Conservation (phyloP, 257 asterid species). For the Lavandula angustifolia region DNA sequence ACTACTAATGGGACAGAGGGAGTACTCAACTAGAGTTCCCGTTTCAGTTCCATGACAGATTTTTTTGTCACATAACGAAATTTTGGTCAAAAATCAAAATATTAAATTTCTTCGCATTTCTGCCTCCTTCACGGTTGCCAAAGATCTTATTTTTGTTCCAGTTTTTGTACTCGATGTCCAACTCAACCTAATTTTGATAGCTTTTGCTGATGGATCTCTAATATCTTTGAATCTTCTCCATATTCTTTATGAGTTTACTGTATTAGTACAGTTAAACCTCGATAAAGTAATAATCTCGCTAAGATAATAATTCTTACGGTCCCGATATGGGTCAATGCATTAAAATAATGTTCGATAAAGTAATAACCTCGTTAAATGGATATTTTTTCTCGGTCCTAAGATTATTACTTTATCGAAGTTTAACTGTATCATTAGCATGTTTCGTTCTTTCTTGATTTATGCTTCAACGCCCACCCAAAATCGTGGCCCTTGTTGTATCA, state of each 20-base stretch:
- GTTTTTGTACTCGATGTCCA: no score
- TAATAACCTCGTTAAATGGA: no score
- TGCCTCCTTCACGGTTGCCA: not conserved
- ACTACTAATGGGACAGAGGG: no score
- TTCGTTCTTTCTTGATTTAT: not conserved
- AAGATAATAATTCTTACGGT: no score
- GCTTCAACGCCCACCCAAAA: not conserved
- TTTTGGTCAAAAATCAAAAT: not conserved
- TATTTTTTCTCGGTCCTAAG: no score
- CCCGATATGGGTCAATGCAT: no score
- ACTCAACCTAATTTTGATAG: not conserved
- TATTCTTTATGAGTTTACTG: not conserved
- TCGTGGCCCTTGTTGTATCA: conserved; percentile 36
- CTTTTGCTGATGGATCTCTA: conserved; percentile 6
- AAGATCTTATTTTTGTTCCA: not conserved
- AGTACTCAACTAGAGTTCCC: not conserved
- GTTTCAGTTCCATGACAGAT: not conserved
- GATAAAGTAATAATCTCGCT: no score
- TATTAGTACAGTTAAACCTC: no score
- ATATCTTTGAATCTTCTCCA: not conserved
- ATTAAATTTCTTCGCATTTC: not conserved
- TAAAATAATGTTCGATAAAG: no score
- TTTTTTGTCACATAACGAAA: not conserved
- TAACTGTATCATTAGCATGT: not conserved
- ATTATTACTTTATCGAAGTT: no score